Evolutionary conservation across 306 rosid genomes (phyloP), one percentile per base, ranked within the genome.

Genomic region (Vigna radiata): DNA sequence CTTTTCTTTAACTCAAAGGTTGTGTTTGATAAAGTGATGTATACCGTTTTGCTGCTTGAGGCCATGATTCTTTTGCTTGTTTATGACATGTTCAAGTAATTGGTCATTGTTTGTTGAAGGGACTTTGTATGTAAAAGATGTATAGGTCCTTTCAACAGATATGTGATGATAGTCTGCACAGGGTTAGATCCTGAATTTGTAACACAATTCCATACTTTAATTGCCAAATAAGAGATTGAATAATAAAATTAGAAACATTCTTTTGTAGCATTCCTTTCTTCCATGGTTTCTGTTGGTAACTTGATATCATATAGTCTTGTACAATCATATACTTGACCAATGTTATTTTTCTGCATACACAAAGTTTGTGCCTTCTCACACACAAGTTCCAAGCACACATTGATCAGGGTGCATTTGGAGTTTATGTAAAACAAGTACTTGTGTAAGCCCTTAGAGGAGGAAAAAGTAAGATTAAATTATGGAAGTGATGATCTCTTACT

Each of bases 1-100:
- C 94, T 36, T 95, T 89, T 85, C 85, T 92, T 18, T 92, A 83
- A 83, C 46, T 11, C 18, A 55, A 29, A 67, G 44, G 18, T 75
- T 79, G 65, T 47, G 63, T 69, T 62, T 73, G 55, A n/a, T 63
- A 11, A 16, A 19, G 33, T 61, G 14, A 6, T 68, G 19, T 37
- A 44, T 21, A 25, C 62, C 64, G 0, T 67, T 66, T 36, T 79
- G 27, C 25, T 70, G 16, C 68, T 79, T 48, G 29, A 56, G 39
- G 11, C 49, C 47, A 47, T 73, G 17, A 74, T 83, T 83, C 72
- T 77, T 85, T 88, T 72, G 53, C 69, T 81, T 68, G 55, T 77
- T 68, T 61, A 59, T 77, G 79, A 77, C 65, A 81, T 79, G 27
- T 73, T 76, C 66, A 72, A 60, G 70, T 49, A 70, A 48, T 77